Base-by-base conservation (phyloP, 768 basidiomycete species). In the Boletus eberwhitei region DNA sequence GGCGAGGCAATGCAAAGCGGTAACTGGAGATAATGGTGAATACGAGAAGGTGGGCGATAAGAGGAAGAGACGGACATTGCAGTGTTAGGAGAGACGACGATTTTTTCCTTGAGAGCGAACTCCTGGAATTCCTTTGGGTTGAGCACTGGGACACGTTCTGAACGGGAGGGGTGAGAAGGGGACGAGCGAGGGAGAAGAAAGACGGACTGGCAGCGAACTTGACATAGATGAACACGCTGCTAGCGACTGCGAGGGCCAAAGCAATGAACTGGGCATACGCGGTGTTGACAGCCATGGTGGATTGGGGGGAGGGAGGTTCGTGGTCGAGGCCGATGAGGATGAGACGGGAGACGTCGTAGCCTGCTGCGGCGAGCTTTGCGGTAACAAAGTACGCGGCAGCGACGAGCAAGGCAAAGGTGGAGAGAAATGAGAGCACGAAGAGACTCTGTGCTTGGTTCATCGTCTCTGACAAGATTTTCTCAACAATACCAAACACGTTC, bases 21-120 rank as follows among this genome's bases (percentile, higher is more conserved):
- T 98, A 98, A 62, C 95, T 97, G 65, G 40, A 37, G 49, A 6
- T 38, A 41, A 12, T 46, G 19, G 17, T 35, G 46, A 51, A n/a
- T 11, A 22, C 2, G 29, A 16, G 14, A 7, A 4, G 24, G 39
- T 12, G 16, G 31, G 46, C 48, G 19, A 11, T 26, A 22, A 41
- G 44, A n/a, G 44, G 29, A 37, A 49, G 45, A 35, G 38, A 71
- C 86, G 54, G 59, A 98, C 93, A 93, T 80, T 65, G 97, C 96
- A 37, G 97, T 99, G 75, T 99, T 99, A 59, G 90, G 91, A 8
- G 95, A 98, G 51, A 98, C 79, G 63, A 83, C 75, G 44, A 83
- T 85, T 73, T 96, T 97, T 62, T 90, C 80, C 50, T 76, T 73
- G 53, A 99, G 82, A 26, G 88, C 80, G 75, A 91, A 98, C 59